A percentile compares a stretch with the other conserved stretches of the same genome.
Conservation (phyloP, 192 early-diverging fungal genomes). For the Mortierella claussenii region DNA sequence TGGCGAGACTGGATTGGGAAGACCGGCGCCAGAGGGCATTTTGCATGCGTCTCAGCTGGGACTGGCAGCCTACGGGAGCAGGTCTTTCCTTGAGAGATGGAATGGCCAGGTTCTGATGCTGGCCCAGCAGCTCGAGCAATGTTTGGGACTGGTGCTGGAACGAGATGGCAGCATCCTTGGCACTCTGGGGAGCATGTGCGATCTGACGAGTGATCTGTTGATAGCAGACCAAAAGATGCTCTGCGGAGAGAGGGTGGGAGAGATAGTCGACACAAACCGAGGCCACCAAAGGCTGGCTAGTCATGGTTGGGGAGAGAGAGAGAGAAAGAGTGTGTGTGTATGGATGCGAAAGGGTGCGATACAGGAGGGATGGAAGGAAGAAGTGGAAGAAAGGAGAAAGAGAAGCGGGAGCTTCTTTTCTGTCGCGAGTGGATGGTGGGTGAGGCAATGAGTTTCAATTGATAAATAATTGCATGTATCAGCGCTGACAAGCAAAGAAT, state of each 20-base stretch:
- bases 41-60: conserved; percentile 47
- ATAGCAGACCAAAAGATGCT: conserved; percentile 48
- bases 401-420: neutral
- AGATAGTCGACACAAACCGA: conserved; percentile 50
- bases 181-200: conserved; percentile 33
- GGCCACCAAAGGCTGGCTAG: conserved; percentile 46
- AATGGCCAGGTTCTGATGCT: conserved; percentile 38
- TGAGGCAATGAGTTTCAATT: too few relatives aligned
- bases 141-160: conserved; percentile 46
- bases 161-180: conserved; percentile 48
- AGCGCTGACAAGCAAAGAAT: neutral
- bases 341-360: too few relatives aligned
- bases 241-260: conserved; percentile 44
- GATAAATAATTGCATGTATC: neutral
- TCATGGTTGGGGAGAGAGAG: conserved; percentile 12
- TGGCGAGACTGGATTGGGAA: conserved; percentile 38
- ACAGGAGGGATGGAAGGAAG: neutral
- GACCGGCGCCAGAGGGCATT: conserved; percentile 49
- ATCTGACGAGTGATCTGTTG: conserved; percentile 54
- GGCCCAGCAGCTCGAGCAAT: conserved; percentile 27
- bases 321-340: too few relatives aligned
- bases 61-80: conserved; percentile 35
- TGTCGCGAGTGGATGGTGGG: too few relatives aligned
- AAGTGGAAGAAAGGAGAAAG: neutral
- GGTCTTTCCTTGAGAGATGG: conserved; percentile 33